Percentiles rank a stretch among this genome's conserved stretches.
These are phyloP conservation scores for Huntiella decipiens DNA, from an alignment of 2,329 filamentous ascomycete genomes.

Conservation along the genomic window DNA sequence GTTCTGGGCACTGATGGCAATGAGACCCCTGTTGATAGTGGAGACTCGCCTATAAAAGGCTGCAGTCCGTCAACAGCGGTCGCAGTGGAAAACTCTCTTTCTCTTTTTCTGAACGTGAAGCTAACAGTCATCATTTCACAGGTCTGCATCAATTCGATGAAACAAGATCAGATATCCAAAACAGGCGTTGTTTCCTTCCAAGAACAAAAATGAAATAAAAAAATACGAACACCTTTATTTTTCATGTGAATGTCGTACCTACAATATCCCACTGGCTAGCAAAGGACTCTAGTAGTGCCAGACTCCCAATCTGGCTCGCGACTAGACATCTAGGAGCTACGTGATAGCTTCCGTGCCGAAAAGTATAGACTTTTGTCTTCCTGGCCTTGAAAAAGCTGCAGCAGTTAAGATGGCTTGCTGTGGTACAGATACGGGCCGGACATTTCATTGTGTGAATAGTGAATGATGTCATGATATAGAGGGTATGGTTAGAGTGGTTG, in stretches of 20 bases:
- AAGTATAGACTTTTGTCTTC: conserved; percentile 19
- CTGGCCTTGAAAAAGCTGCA: conserved; percentile 43
- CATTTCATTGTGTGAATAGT: conserved; percentile 18
- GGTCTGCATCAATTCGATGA: neutral
- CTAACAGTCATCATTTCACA: too few relatives aligned
- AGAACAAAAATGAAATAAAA: too few relatives aligned
- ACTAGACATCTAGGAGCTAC: conserved; percentile 37
- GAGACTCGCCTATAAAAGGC: neutral
- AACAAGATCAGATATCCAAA: conserved; percentile 1
- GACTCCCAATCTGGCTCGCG: conserved; percentile 19
- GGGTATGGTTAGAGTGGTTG: too few relatives aligned
- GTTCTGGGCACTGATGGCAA: too few relatives aligned
- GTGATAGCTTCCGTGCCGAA: conserved; percentile 40
- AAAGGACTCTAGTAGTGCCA: conserved; percentile 30
- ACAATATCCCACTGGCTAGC: conserved; percentile 26
- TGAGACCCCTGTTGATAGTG: too few relatives aligned
- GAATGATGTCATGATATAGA: too few relatives aligned
- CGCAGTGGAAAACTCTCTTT: too few relatives aligned
- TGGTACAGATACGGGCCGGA: conserved; percentile 50
- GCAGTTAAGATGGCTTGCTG: conserved; percentile 31
- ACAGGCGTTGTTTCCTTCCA: neutral
- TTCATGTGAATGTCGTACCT: too few relatives aligned
- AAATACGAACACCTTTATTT: neutral
- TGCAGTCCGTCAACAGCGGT: neutral
- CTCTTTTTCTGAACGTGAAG: too few relatives aligned